Base-by-base conservation (phyloP, 2,329 filamentous ascomycete species). In the Arthroderma sp. region DNA sequence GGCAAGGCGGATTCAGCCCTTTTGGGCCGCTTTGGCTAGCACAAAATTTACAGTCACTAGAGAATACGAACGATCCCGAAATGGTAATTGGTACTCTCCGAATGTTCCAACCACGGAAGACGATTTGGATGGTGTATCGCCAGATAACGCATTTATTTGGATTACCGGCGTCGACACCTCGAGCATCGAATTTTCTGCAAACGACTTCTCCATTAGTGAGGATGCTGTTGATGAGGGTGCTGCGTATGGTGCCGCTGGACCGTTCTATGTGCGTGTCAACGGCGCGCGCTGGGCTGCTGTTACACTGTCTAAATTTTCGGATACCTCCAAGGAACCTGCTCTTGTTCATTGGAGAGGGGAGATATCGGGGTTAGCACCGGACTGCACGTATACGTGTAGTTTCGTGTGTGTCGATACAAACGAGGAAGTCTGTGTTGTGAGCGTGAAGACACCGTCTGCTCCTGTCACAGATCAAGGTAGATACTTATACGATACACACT, bases 41-140 rank as follows among this genome's bases (percentile, higher is more conserved):
- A 95, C 91, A 68, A 96, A 96, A 78, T 91, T 96, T 69, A 91
- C 93, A 65, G 89, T 95, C 74, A 85, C 94, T 68, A 93, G 95
- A 75, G 91, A 90, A 72, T 88, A 88, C 65, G 86, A 90, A 73
- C 81, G 94, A 69, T 91, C 87, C 73, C 76, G 80, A 63, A 71
- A 70, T 56, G 63, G 59, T 25, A 57, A 52, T 23, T 63, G 62
- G 62, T 63, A 59, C 31, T 51, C 62, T 9, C 54, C 60, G 13
- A 58, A 49, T 58, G 63, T 71, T 58, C 69, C 68, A 37, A 69
- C 73, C 65, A 70, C 71, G 15, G 72, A 74, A 60, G 69, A 72
- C 47, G 72, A 74, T 63, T 63, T 74, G 35, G 72, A 74, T 56
- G 70, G 70, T 17, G 64, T 69, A 63, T 69, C 70, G 55, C 64